A percentile compares a stretch with the other conserved stretches of the same genome.
Evolutionary conservation across 2,329 filamentous ascomycete genomes (phyloP).

Genomic region (Paecilomyces fulvus): DNA sequence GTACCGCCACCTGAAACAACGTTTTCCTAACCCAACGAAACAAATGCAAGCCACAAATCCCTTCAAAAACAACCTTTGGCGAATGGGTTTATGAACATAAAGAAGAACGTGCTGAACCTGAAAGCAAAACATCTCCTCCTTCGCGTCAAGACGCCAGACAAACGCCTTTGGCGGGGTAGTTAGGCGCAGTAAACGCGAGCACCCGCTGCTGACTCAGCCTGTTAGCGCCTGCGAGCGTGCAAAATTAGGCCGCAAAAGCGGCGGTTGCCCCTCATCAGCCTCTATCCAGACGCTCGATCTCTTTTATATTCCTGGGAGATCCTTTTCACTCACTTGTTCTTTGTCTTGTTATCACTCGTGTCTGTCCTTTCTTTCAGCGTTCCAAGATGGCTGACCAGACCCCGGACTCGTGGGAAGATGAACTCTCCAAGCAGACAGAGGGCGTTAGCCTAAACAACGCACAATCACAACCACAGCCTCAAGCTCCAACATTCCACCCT

Average conservation of each 20-base stretch:
- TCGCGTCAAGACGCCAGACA: neutral
- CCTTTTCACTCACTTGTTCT: neutral
- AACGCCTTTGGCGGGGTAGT: conserved; percentile 1
- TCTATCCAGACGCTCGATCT: conserved; percentile 1
- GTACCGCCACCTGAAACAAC: neutral
- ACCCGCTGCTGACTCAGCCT: conserved; percentile 18
- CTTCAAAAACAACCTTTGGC: neutral
- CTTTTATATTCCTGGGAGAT: neutral
- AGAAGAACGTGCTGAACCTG: neutral
- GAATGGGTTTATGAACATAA: neutral
- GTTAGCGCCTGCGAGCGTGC: conserved; percentile 8
- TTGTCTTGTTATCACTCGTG: conserved; percentile 13
- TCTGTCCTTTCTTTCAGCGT: conserved; percentile 11
- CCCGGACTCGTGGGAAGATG: conserved; percentile 92
- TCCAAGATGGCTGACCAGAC: conserved; percentile 62
- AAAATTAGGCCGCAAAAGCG: conserved; percentile 16
- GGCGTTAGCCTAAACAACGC: conserved; percentile 63
- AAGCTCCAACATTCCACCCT: conserved; percentile 53
- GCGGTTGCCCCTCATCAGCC: conserved; percentile 16
- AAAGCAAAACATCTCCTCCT: neutral
- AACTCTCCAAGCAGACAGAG: conserved; percentile 68
- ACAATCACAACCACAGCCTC: conserved; percentile 40
- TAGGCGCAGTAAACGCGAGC: conserved; percentile 5
- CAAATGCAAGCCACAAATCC: neutral
- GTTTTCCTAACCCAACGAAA: neutral